A percentile compares a stretch with the other conserved stretches of the same genome.
Evolutionary conservation across 228 moss, liverwort and hornwort species (phyloP).

Genomic region (Sphagnum fallax): DNA sequence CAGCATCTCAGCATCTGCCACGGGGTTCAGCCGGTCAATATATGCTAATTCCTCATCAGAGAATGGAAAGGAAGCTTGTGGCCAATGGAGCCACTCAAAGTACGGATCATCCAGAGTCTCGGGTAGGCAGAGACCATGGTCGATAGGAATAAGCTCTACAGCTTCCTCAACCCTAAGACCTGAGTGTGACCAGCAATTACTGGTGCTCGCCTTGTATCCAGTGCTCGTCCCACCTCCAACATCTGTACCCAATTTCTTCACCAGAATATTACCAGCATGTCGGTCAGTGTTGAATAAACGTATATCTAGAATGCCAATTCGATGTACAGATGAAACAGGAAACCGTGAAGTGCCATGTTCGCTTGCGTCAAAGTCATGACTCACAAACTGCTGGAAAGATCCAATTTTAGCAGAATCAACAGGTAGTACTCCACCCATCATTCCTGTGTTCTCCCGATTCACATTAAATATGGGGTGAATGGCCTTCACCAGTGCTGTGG

Average conservation of each 20-base stretch:
- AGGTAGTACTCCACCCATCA: slow-evolving; percentile 6
- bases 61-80: slow-evolving; percentile 85
- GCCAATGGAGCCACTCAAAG: slow-evolving; percentile 98
- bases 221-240: background rate
- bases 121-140: slow-evolving; percentile 85
- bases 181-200: slow-evolving; percentile 23
- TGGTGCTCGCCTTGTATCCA: slow-evolving; percentile 5
- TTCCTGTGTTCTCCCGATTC: slow-evolving; percentile 41
- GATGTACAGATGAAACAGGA: slow-evolving; percentile 75
- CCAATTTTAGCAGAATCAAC: slow-evolving; percentile 39
- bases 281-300: slow-evolving; percentile 86
- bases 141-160: slow-evolving; percentile 77
- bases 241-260: slow-evolving; percentile 57
- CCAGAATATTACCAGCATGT: slow-evolving; percentile 85
- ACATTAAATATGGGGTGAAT: slow-evolving; percentile 74
- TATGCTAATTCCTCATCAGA: slow-evolving; percentile 77
- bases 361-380: slow-evolving; percentile 77
- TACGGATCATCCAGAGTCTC: slow-evolving; percentile 86
- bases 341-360: slow-evolving; percentile 79
- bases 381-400: slow-evolving; percentile 83
- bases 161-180: slow-evolving; percentile 43
- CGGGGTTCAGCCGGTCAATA: slow-evolving; percentile 58
- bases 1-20: slow-evolving; percentile 46
- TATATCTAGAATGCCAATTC: slow-evolving; percentile 87
- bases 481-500: slow-evolving; percentile 76